Evolutionary conservation across 2,329 filamentous ascomycete species (phyloP).

Genomic region (Helminthosporium solani): DNA sequence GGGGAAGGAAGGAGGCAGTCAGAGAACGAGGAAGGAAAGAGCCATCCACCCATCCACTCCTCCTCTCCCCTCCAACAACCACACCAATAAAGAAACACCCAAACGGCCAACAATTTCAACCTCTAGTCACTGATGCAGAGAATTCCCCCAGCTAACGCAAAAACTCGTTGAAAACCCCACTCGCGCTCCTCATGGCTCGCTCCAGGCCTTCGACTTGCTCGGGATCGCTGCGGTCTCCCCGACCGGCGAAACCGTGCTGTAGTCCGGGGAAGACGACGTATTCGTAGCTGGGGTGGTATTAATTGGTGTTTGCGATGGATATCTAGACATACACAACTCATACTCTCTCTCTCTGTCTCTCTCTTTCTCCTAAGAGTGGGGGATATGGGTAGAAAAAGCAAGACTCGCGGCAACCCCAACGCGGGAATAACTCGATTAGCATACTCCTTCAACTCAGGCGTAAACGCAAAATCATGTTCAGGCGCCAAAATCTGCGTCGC

Average conservation of each 20-base stretch:
- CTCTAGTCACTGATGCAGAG: background rate
- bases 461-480: conserved; percentile 29
- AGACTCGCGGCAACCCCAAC: conserved; percentile 18
- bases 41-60: no score
- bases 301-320: no score
- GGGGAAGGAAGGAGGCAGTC: no score
- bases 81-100: no score
- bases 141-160: conserved; percentile 16
- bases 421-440: conserved; percentile 29
- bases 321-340: no score
- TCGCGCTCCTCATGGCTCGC: conserved; percentile 35
- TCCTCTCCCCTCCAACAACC: no score
- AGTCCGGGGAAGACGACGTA: conserved; percentile 38
- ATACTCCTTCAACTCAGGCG: conserved; percentile 34
- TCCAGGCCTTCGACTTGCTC: conserved; percentile 36
- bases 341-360: no score
- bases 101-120: no score
- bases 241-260: conserved; percentile 34
- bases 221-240: conserved; percentile 27
- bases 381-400: no score
- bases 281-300: no score
- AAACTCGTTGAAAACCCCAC: conserved; percentile 36
- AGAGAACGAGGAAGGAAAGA: no score
- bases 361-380: no score
- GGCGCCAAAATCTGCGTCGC: conserved; percentile 34